Percentiles rank a stretch among this genome's conserved stretches.
Conservation (phyloP, 2,329 filamentous ascomycete species). For the Fusarium sulawesiense region DNA sequence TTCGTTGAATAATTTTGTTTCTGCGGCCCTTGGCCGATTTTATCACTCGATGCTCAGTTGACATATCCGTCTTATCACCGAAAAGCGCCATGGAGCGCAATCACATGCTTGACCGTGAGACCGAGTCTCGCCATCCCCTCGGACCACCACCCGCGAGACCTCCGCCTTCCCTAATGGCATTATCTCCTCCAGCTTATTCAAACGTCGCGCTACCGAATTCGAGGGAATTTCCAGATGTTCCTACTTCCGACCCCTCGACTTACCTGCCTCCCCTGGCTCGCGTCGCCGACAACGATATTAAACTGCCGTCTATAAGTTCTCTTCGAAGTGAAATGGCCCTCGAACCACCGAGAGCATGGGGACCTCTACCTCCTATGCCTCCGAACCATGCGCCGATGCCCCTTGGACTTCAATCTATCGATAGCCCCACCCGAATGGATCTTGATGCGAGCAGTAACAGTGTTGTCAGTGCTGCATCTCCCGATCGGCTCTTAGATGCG, state of each 20-base stretch:
- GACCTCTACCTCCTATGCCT: slow-evolving; percentile 61
- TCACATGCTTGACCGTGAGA: slow-evolving; percentile 58
- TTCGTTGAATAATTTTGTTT: background rate
- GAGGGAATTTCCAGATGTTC: slow-evolving; percentile 48
- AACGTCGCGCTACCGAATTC: slow-evolving; percentile 33
- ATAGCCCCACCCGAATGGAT: slow-evolving; percentile 63
- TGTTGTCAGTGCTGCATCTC: slow-evolving; percentile 57
- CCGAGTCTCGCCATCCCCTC: slow-evolving; percentile 42
- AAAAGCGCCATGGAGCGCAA: slow-evolving; percentile 54
- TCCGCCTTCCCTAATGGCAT: slow-evolving; percentile 38
- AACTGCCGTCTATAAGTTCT: slow-evolving; percentile 53
- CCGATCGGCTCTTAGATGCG: slow-evolving; percentile 58
- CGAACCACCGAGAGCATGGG: slow-evolving; percentile 54
- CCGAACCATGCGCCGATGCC: slow-evolving; percentile 52
- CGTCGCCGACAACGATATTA: slow-evolving; percentile 45
- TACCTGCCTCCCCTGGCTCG: slow-evolving; percentile 40
- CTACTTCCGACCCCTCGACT: slow-evolving; percentile 42
- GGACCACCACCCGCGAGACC: slow-evolving; percentile 46
- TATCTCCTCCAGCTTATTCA: slow-evolving; percentile 44
- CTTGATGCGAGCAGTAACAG: slow-evolving; percentile 58
- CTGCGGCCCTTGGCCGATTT: slow-evolving; percentile 32
- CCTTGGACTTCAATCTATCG: slow-evolving; percentile 50
- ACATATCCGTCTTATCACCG: slow-evolving; percentile 46
- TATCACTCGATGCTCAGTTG: slow-evolving; percentile 42
- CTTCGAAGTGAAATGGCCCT: slow-evolving; percentile 48